phyloP scores from a whole-genome alignment of 108 stramenopile genomes.

The Pelagomonas calceolata region DNA sequence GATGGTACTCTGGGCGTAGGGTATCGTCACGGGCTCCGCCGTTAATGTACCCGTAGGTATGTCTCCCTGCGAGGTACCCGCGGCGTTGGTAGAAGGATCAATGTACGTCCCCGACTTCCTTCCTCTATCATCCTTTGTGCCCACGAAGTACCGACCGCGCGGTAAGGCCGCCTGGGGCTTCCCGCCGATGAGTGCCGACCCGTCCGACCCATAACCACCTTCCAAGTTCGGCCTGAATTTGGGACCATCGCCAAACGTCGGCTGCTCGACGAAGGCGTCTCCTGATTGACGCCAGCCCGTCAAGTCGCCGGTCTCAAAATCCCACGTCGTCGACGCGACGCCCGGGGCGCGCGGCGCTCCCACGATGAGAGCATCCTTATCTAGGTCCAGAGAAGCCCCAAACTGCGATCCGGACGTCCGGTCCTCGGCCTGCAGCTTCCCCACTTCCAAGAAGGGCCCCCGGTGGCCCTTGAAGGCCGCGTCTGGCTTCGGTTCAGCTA shows the following conservation, averaged over 20 bases:
- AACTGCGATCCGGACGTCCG: slow-evolving; percentile 4
- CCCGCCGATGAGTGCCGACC: slow-evolving; percentile 6
- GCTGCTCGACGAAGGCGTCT: slow-evolving; percentile 52
- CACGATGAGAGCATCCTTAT: slow-evolving; percentile 36
- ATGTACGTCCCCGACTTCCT: slow-evolving; percentile 21
- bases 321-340: slow-evolving; percentile 54
- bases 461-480: too few species aligned
- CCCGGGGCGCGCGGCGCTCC: slow-evolving; percentile 47
- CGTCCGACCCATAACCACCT: background rate
- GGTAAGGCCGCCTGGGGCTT: slow-evolving; percentile 18
- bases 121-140: slow-evolving; percentile 52
- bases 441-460: background rate
- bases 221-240: slow-evolving; percentile 13
- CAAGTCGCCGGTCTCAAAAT: slow-evolving; percentile 70
- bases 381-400: slow-evolving; percentile 30
- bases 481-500: background rate
- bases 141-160: slow-evolving; percentile 56
- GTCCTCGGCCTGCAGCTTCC: background rate
- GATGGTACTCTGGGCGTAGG: background rate
- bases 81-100: slow-evolving; percentile 12
- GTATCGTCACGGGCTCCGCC: slow-evolving; percentile 49
- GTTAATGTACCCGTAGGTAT: slow-evolving; percentile 54
- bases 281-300: slow-evolving; percentile 59
- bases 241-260: slow-evolving; percentile 63
- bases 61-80: slow-evolving; percentile 29